Evolutionary conservation across 345 rosid species (phyloP).

Genomic region (Hibiscus tridactylites): DNA sequence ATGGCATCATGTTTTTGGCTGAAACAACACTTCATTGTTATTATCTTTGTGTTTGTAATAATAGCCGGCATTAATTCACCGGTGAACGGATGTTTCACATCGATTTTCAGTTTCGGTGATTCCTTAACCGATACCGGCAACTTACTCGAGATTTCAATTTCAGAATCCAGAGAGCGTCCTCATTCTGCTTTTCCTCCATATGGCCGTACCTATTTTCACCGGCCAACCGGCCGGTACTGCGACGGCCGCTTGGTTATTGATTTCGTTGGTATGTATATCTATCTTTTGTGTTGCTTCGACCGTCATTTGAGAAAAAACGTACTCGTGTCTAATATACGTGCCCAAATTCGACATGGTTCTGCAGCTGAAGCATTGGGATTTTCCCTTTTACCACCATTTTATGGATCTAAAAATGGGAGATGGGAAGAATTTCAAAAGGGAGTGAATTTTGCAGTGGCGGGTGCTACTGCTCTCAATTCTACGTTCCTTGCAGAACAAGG

Average conservation of each 20-base stretch:
- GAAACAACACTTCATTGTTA: neutral
- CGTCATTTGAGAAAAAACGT: too few relatives aligned
- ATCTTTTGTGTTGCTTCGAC: neutral
- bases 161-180: constrained; percentile 11
- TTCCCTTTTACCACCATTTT: constrained; percentile 18
- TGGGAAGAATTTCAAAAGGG: constrained; percentile 22
- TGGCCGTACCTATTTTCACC: constrained; percentile 36
- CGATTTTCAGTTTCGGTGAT: constrained; percentile 56
- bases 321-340: too few relatives aligned
- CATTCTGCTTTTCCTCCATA: constrained; percentile 30
- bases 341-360: neutral
- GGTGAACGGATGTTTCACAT: constrained; percentile 11
- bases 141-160: constrained; percentile 3
- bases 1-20: neutral
- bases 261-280: constrained; percentile 29
- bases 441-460: constrained; percentile 46
- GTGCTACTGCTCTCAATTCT: constrained; percentile 43
- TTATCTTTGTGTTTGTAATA: neutral
- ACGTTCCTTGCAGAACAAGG: constrained; percentile 24
- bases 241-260: constrained; percentile 53
- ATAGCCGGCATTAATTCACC: neutral
- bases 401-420: constrained; percentile 18
- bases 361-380: neutral
- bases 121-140: constrained; percentile 55
- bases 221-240: constrained; percentile 41